Conservation (phyloP, 495 filamentous ascomycete genomes). For the Penicillium robsamsonii region DNA sequence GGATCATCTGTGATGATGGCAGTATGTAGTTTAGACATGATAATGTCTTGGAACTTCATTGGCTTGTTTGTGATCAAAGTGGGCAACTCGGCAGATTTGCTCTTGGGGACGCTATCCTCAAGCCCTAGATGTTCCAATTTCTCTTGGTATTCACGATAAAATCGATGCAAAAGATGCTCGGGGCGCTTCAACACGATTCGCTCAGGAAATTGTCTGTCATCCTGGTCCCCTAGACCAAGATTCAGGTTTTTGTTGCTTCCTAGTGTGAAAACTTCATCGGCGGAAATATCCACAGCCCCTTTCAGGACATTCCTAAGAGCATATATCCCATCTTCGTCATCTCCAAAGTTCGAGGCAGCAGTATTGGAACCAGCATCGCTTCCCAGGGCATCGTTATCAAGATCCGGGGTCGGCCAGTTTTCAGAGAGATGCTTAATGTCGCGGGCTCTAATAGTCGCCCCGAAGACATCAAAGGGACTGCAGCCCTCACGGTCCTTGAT, state of each 20-base stretch:
- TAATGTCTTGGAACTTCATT: conserved; percentile 69
- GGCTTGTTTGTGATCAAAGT: conserved; percentile 65
- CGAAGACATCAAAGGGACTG: conserved; percentile 90
- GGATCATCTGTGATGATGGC: conserved; percentile 89
- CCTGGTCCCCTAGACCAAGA: conserved; percentile 86
- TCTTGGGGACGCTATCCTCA: conserved; percentile 24
- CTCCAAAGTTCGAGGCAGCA: conserved; percentile 37
- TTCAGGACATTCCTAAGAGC: conserved; percentile 22
- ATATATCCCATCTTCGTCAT: conserved; percentile 36
- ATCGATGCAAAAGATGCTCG: conserved; percentile 67
- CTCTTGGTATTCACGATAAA: conserved; percentile 60
- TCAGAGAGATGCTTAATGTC: conserved; percentile 40
- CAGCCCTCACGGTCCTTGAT: conserved; percentile 94
- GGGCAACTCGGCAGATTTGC: conserved; percentile 54
- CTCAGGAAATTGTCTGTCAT: conserved; percentile 92
- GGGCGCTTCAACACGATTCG: conserved; percentile 76
- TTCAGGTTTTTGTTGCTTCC: conserved; percentile 95
- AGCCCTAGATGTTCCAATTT: conserved; percentile 29
- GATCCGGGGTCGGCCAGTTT: conserved; percentile 15
- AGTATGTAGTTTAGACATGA: conserved; percentile 88
- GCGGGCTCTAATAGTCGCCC: conserved; percentile 69
- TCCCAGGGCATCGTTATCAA: conserved; percentile 22
- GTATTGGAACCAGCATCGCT: conserved; percentile 38
- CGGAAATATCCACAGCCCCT: conserved; percentile 47
- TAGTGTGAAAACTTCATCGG: conserved; percentile 87